phyloP scores from a whole-genome alignment of 2,329 filamentous ascomycete species.

The Dactylonectria estremocensis region DNA sequence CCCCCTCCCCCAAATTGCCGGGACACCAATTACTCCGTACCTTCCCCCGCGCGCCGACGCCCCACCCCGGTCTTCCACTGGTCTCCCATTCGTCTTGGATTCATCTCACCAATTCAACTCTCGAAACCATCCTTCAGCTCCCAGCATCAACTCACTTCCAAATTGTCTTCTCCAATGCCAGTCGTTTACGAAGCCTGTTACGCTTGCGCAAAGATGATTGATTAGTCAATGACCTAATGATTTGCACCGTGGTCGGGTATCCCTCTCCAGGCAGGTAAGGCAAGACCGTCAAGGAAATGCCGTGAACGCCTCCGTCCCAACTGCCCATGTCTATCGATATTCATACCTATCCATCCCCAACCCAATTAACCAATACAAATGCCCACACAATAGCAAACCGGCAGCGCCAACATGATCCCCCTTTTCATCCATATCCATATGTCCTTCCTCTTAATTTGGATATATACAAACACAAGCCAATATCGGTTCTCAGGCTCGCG shows the following conservation, averaged over 20 bases:
- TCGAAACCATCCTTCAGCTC: background rate
- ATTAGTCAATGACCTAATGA: constrained; percentile 9
- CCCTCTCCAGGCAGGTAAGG: background rate
- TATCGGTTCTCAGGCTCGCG: background rate
- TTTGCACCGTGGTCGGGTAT: constrained; percentile 5
- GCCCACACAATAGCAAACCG: background rate
- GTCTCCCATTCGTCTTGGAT: background rate
- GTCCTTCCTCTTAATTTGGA: background rate
- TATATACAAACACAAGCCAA: background rate
- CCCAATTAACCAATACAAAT: background rate
- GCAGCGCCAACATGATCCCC: background rate
- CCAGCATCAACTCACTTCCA: background rate
- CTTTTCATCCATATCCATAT: background rate
- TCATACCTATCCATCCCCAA: background rate
- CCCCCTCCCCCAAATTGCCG: background rate
- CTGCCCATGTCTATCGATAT: background rate
- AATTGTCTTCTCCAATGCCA: background rate
- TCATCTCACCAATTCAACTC: too few species aligned
- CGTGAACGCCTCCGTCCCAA: background rate
- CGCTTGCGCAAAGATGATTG: background rate
- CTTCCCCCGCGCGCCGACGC: too few species aligned
- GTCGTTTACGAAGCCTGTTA: background rate
- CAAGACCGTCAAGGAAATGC: background rate
- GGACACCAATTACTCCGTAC: background rate
- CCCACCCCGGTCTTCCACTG: background rate